Percentiles rank a stretch among this genome's conserved stretches.
These are phyloP conservation scores for Saccharum spontaneum DNA, from an alignment of 176 grass and related monocot species.

Conservation along the genomic window DNA sequence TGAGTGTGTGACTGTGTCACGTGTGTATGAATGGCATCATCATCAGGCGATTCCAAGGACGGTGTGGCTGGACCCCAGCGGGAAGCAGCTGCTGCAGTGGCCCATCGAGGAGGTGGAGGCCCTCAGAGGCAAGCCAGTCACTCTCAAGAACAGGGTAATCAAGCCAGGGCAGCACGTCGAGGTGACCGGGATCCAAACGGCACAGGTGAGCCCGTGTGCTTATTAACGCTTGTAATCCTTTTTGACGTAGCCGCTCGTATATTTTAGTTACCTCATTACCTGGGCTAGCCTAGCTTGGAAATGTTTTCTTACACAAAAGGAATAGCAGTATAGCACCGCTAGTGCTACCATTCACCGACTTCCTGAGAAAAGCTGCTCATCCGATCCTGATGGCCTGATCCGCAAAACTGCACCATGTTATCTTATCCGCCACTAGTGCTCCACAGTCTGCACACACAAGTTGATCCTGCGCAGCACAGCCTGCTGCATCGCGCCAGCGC, in stretches of 20 bases:
- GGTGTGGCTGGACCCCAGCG: slow-evolving; percentile 64
- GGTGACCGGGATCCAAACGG: slow-evolving; percentile 52
- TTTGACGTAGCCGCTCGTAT: not conserved
- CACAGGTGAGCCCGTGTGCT: slow-evolving; percentile 40
- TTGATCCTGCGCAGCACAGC: slow-evolving; percentile 12
- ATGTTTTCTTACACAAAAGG: not conserved
- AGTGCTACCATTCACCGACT: not conserved
- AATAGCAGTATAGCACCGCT: not conserved
- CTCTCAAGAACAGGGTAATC: slow-evolving; percentile 32
- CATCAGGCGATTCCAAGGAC: slow-evolving; percentile 63
- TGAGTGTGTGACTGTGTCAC: not conserved
- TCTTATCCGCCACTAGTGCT: slow-evolving; percentile 24
- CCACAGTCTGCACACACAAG: not conserved
- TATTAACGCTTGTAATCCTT: no score
- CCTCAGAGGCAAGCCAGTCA: slow-evolving; percentile 41
- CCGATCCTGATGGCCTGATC: not conserved
- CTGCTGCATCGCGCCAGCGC: no score
- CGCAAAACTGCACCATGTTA: not conserved
- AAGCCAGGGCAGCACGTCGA: slow-evolving; percentile 46
- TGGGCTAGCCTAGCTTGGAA: not conserved
- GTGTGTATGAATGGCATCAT: not conserved
- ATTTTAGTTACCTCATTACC: not conserved
- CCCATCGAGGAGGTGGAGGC: slow-evolving; percentile 70
- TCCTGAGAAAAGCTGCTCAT: not conserved
- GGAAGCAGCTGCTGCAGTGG: slow-evolving; percentile 81